phyloP scores from a whole-genome alignment of 1,284 basidiomycete genomes.

The Pascua sp. region DNA sequence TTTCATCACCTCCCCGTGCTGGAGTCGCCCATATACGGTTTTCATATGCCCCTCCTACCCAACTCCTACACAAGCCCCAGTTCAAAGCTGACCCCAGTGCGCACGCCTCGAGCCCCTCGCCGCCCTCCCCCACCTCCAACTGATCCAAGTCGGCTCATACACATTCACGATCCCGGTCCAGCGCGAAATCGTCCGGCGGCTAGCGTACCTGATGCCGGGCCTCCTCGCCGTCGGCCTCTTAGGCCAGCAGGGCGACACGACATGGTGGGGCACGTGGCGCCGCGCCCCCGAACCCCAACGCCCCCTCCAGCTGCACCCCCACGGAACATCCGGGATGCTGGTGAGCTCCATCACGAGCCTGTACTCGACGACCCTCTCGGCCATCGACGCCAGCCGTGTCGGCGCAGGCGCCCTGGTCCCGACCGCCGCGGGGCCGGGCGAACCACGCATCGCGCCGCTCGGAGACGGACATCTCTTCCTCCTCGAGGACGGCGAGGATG shows the following conservation, averaged over 20 bases:
- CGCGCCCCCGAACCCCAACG: background rate
- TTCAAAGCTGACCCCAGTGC: slow-evolving; percentile 16
- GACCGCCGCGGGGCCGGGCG: background rate
- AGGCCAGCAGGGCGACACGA: slow-evolving; percentile 36
- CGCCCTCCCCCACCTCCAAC: slow-evolving; percentile 26
- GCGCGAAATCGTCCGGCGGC: slow-evolving; percentile 20
- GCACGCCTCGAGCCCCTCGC: slow-evolving; percentile 26
- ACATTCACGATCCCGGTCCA: slow-evolving; percentile 26
- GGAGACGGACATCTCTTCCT: slow-evolving; percentile 3
- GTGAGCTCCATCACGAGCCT: too few relatives aligned
- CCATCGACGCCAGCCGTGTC: too few relatives aligned
- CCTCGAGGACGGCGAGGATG: slow-evolving; percentile 1
- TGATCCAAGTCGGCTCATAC: slow-evolving; percentile 45
- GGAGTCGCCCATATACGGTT: too few relatives aligned
- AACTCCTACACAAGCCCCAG: too few relatives aligned
- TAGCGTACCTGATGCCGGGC: slow-evolving; percentile 22
- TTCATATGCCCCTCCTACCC: too few relatives aligned
- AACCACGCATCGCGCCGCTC: background rate
- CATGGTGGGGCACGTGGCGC: slow-evolving; percentile 43
- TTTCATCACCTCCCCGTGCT: too few relatives aligned
- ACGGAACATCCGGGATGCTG: too few relatives aligned
- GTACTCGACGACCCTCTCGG: too few relatives aligned
- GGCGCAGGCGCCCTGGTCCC: too few relatives aligned
- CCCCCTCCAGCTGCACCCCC: too few relatives aligned
- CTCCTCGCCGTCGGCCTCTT: slow-evolving; percentile 38